phyloP scores from a whole-genome alignment of 331 rosid genomes.

The Prunus yedoensis region DNA sequence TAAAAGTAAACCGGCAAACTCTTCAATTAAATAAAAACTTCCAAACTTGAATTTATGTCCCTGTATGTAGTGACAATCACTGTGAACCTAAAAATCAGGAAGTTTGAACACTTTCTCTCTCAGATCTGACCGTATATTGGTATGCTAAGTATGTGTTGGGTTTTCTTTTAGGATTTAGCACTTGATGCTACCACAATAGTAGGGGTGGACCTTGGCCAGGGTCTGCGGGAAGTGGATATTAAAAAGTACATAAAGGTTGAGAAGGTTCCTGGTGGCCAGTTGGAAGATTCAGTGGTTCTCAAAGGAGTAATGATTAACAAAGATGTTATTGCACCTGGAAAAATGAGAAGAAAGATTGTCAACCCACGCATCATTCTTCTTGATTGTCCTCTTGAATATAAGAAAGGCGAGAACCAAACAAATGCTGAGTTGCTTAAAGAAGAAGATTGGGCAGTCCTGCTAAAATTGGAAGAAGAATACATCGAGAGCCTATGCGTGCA shows the following conservation, averaged over 20 bases:
- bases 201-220: constrained; percentile 92
- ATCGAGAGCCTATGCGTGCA: constrained; percentile 80
- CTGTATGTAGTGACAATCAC: neutral
- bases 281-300: constrained; percentile 84
- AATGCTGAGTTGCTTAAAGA: constrained; percentile 89
- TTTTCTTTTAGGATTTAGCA: constrained; percentile 70
- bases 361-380: constrained; percentile 92
- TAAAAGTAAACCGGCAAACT: neutral
- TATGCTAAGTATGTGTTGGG: constrained; percentile 8
- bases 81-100: neutral
- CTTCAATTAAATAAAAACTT: no score
- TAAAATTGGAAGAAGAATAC: constrained; percentile 92
- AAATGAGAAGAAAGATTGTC: constrained; percentile 93
- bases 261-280: constrained; percentile 95
- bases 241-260: constrained; percentile 95
- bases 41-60: neutral
- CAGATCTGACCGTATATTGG: neutral
- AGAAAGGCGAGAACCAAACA: constrained; percentile 96
- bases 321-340: constrained; percentile 93
- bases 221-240: constrained; percentile 89
- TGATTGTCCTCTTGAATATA: constrained; percentile 89
- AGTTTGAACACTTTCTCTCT: neutral
- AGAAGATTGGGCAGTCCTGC: constrained; percentile 88
- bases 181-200: constrained; percentile 90
- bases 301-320: constrained; percentile 92